Evolutionary conservation across 1,284 basidiomycete genomes (phyloP), one percentile per base, ranked within the genome.

Genomic region (Violaceomyces palustris): DNA sequence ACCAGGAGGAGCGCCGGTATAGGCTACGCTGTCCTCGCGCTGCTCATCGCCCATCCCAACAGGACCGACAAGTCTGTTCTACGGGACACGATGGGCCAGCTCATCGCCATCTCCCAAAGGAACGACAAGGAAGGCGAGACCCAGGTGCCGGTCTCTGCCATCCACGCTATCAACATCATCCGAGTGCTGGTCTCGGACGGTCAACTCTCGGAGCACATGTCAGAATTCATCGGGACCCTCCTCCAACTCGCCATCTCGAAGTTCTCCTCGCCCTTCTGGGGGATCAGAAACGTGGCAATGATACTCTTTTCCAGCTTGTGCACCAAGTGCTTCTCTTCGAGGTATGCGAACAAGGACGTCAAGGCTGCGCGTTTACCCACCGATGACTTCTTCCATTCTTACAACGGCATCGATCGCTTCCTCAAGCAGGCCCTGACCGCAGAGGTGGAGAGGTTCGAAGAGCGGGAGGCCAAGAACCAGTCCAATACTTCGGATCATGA

Each of bases 1-100:
- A 75, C 74, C 1, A 69, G 74, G 7, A 66, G 74, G 3, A 72
- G 70, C 25, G 74, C 74, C 10, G 74, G 73, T 2, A 61, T 75
- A 11, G 72, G 73, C 11, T 74, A 69, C 33, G 66, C 70, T 19
- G 72, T 75, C 35, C 57, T 74, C 12, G 72, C 71, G 2, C 61
- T 75, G 26, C 56, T 75, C 36, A 59, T 54, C 25, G 65, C 64
- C 1, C 63, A 63, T 26, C 43, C 47, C 11, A 59, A 40, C 47
- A 54, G 48, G 36, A 19, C 29, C 4, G 42, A 59, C 24, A 26
- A 46, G 12, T 36, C 47, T 10, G 44, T 59, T 6, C 45, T 59
- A 14, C 47, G 40, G 10, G 23, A 37, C 21, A 63, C 61, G 0
- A 38, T 65, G 10, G 23, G 25, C 12, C 52, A 50, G 6, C 61